Base-by-base conservation (phyloP, 495 filamentous ascomycete species). In the Hypoxylon crocopeplum region DNA sequence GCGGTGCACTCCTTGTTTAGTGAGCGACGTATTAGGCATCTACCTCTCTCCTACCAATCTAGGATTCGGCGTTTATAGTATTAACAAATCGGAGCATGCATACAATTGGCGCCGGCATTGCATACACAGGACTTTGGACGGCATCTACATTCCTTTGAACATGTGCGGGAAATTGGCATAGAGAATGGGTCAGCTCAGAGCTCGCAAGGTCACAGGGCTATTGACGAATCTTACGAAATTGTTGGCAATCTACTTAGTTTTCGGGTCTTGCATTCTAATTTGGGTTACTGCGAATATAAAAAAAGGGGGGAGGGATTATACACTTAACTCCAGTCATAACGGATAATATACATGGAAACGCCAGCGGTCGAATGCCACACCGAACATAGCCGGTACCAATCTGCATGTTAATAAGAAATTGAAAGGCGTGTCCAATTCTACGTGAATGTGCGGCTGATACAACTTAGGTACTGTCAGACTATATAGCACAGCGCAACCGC, bases 101-200 rank as follows among this genome's bases (percentile, higher is more conserved):
- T 45, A 36, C 17, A 41, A 5, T 44, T 12, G 46, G 48, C 37
- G 44, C 48, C 44, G 33, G 44, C 32, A 55, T 54, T 56, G 40
- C 57, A 57, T 66, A 56, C 21, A 49, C 11, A 29, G 57, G 22
- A 33, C 6, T 54, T 42, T 48, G 21, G 40, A 27, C 27, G 62
- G 51, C 51, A 66, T 62, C 15, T 57, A 66, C 57, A 53, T 54
- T 66, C 62, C 47, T 68, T 65, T 64, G 34, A 41, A 55, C 33
- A 13, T n/a, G 7, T 33, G 41, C 20, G 39, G 56, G 39, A 45
- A 54, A 30, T 51, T 46, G 45, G 44, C 5, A 68, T 57, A 60
- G 48, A 65, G 32, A 57, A 50, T 52, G 20, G 51, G 48, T 51
- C 19, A 16, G 41, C 40, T 47, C 29, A 32, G 16, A 41, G 24